Conservation (phyloP, 768 basidiomycete genomes). For the Coprinellus aureogranulatus region DNA sequence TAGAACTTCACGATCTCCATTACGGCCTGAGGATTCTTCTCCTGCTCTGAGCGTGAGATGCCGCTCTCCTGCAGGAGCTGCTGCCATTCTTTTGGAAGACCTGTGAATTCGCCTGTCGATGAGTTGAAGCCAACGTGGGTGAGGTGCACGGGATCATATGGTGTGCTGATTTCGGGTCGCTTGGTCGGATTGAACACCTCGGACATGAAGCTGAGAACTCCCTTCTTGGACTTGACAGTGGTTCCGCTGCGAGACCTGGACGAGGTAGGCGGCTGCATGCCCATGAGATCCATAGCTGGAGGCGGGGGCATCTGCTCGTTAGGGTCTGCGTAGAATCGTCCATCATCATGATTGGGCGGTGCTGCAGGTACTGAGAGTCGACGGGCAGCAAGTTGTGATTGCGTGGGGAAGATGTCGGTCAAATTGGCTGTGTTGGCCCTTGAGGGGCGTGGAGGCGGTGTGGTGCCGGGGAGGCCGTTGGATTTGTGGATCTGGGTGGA, state of each 20-base stretch:
- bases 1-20: constrained; percentile 99
- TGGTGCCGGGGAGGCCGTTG: constrained; percentile 37
- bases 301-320: constrained; percentile 38
- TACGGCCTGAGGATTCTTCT: constrained; percentile 95
- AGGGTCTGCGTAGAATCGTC: constrained; percentile 47
- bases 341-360: constrained; percentile 30
- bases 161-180: constrained; percentile 90
- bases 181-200: constrained; percentile 67
- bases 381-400: constrained; percentile 40
- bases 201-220: constrained; percentile 75
- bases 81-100: constrained; percentile 98
- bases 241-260: constrained; percentile 48
- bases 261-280: constrained; percentile 19
- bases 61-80: constrained; percentile 94
- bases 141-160: constrained; percentile 98
- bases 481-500: constrained; percentile 25
- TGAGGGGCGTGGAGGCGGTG: constrained; percentile 77
- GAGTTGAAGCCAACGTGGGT: constrained; percentile 99
- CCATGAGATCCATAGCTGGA: constrained; percentile 27
- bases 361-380: constrained; percentile 50
- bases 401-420: constrained; percentile 64
- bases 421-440: constrained; percentile 82
- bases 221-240: constrained; percentile 54
- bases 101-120: constrained; percentile 97
- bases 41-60: constrained; percentile 91